Evolutionary conservation across 2,329 filamentous ascomycete species (phyloP), one percentile per base, ranked within the genome.

Genomic region (Pseudofabraea citricarpa): DNA sequence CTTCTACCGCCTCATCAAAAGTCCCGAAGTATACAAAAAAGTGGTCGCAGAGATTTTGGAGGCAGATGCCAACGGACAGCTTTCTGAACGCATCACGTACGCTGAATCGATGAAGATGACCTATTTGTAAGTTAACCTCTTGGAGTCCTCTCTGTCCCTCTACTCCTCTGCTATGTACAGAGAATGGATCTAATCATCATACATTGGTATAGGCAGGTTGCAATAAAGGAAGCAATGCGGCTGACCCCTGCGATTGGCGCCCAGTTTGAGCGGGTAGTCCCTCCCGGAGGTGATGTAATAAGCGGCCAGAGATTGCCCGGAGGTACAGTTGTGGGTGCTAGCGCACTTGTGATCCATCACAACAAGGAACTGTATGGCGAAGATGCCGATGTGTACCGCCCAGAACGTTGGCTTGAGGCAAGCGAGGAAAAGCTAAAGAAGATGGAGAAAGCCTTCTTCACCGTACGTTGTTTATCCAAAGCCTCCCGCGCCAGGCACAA

Each of bases 201-300:
- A n/a, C n/a, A n/a, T n/a, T n/a, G n/a, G n/a, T n/a, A n/a, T n/a
- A n/a, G n/a, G n/a, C 51, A 58, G 18, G 61, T 76, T 0, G 63
- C 74, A 24, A 73, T 80, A 51, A 67, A 71, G 22, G 74, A 79
- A 48, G 66, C 63, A 1, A 52, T 69, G 2, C 63, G 66, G 18
- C 65, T 68, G 13, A 63, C 29, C 40, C 40, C 44, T 60, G 41
- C 63, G 68, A 29, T 23, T 42, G 16, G 59, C 60, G 18, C 59
- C 56, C 10, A 36, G 50, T 12, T 45, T 1, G 33, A 44, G 0
- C 26, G 46, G 1, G 50, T 63, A 3, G 19, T 23, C 4, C 44
- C 44, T 16, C 26, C 35, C 10, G 44, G 26, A 29, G 44, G 44
- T 15, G 43, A 45, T 22, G 32, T 27, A 9, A 35, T 36, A 3